Base-by-base conservation (phyloP, 2,329 filamentous ascomycete species). In the Chaetomium sp. region DNA sequence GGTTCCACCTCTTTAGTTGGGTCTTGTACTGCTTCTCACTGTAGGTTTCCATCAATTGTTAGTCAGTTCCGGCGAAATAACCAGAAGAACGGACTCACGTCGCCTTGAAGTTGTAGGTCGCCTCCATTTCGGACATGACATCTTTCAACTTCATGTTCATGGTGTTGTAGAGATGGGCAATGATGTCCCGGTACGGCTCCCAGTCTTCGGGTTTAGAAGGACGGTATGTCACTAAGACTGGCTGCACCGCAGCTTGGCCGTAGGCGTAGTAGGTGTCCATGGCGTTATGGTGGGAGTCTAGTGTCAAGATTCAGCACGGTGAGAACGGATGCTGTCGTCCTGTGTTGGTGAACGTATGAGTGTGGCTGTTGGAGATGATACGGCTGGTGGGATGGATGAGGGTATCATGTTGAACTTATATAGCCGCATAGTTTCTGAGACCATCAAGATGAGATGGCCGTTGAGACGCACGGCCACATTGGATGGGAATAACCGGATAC, bases 121-220 rank as follows among this genome's bases (percentile, higher is more conserved):
- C 45, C 41, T 69, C 59, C 68, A 70, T 70, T 40, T 72, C 67
- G n/a, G 65, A 64, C 64, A 72, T 71, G 36, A 70, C 70, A 9
- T 71, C 67, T 35, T 70, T 69, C 14, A 72, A 64, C 58, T 69
- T 72, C 54, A 59, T 70, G 41, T 58, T 58, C 59, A 71, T 68
- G 27, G 63, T 62, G 38, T 59, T 64, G 59, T 70, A 70, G 6
- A 68, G 59, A 14, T 63, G 55, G 5, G 62, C 60, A 42, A 70
- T 68, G 51, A 62, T 49, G 5, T 62, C 64, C 5, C 62, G 60
- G 54, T 67, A 68, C 2, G 66, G 64, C 57, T 70, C 68, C 68
- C 68, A 70, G 56, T 70, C 67, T 47, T 68, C 66, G 7, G 66
- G 53, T 53, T 63, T 66, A 43, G 59, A 56, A 1, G 68, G 68